Evolutionary conservation across 352 stramenopile genomes (phyloP).

Genomic region (Phytophthora melonis): DNA sequence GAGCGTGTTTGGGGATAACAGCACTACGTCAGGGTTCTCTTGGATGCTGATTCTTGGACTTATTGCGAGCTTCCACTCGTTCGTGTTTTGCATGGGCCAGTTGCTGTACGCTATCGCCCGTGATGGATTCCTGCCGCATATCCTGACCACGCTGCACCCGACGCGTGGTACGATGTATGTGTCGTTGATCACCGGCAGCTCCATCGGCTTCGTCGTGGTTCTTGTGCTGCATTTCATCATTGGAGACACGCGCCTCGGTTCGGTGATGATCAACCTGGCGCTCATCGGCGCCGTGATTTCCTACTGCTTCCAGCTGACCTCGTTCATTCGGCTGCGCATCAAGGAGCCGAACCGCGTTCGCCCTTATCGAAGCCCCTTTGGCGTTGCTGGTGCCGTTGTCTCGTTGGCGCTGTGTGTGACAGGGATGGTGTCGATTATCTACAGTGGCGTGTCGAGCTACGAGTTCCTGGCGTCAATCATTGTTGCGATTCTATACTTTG

Average conservation of each 20-base stretch:
- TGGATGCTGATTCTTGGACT: slow-evolving; percentile 74
- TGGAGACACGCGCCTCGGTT: slow-evolving; percentile 62
- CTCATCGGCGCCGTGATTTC: slow-evolving; percentile 74
- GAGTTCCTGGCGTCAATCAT: slow-evolving; percentile 74
- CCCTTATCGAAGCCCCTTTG: slow-evolving; percentile 69
- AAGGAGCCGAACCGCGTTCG: slow-evolving; percentile 58
- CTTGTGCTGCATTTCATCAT: slow-evolving; percentile 69
- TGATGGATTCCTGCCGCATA: slow-evolving; percentile 64
- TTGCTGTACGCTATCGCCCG: slow-evolving; percentile 72
- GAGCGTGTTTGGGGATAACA: slow-evolving; percentile 76
- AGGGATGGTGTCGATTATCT: slow-evolving; percentile 72
- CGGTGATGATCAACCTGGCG: slow-evolving; percentile 76
- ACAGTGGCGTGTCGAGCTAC: slow-evolving; percentile 60
- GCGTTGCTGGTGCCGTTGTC: slow-evolving; percentile 51
- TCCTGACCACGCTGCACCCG: slow-evolving; percentile 57
- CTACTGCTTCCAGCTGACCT: slow-evolving; percentile 64
- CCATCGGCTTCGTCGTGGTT: slow-evolving; percentile 54
- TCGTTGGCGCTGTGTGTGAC: slow-evolving; percentile 56
- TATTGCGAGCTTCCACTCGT: slow-evolving; percentile 78
- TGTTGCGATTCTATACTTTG: slow-evolving; percentile 64
- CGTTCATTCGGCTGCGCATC: slow-evolving; percentile 67
- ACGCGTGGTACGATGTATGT: slow-evolving; percentile 62
- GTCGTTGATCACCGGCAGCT: slow-evolving; percentile 58
- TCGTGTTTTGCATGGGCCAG: slow-evolving; percentile 83
- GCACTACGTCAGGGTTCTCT: slow-evolving; percentile 68